Conservation (phyloP, 2,329 filamentous ascomycete species). For the Fusarium papillatum region DNA sequence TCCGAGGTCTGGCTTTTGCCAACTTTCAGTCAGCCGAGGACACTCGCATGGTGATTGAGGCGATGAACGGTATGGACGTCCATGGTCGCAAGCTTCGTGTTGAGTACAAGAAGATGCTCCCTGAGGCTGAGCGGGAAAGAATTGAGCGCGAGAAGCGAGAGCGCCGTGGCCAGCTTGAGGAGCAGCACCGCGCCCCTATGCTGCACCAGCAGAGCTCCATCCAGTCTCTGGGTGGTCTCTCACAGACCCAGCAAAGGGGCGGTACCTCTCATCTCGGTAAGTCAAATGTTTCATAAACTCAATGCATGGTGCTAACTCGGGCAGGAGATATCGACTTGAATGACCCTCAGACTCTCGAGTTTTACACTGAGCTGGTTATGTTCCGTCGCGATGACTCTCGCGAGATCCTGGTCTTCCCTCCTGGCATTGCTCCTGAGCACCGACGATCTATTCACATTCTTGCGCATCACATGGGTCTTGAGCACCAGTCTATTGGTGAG, state of each 20-base stretch:
- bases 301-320: conserved; percentile 26
- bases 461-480: conserved; percentile 93
- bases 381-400: conserved; percentile 86
- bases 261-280: conserved; percentile 61
- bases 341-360: conserved; percentile 87
- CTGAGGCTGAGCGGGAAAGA: conserved; percentile 91
- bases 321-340: conserved; percentile 86
- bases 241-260: conserved; percentile 69
- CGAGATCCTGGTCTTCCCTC: conserved; percentile 87
- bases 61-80: conserved; percentile 95
- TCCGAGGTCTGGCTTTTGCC: conserved; percentile 94
- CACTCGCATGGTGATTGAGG: conserved; percentile 91
- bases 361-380: conserved; percentile 90
- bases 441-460: conserved; percentile 94
- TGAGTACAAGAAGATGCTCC: conserved; percentile 99
- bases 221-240: conserved; percentile 79
- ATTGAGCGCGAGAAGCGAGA: conserved; percentile 98
- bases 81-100: conserved; percentile 95
- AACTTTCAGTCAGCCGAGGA: conserved; percentile 98
- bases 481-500: conserved; percentile 90
- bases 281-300: conserved; percentile 32
- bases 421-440: conserved; percentile 84
- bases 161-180: conserved; percentile 94
- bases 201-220: conserved; percentile 90
- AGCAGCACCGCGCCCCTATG: conserved; percentile 87